Evolutionary conservation across 495 filamentous ascomycete species (phyloP), one percentile per base, ranked within the genome.

Genomic region (Xylaria flabelliformis): DNA sequence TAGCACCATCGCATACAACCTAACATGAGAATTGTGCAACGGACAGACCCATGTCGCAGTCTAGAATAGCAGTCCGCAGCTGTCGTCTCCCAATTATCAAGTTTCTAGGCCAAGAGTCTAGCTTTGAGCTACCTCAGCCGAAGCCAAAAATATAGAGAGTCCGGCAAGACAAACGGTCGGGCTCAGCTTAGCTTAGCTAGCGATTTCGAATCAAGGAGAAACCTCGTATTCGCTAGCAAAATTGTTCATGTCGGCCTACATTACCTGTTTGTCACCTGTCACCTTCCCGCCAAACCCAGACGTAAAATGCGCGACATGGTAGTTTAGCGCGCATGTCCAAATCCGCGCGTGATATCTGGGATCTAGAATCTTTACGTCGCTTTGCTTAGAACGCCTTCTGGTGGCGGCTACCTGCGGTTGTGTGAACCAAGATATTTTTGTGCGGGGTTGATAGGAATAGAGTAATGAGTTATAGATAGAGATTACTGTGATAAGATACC

Each of bases 191-290:
- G 55, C 48, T 29, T 17, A 29, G 65, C 32, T 17, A 42, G 65
- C 32, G 44, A 42, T 5, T 5, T 67, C 65, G 50, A 56, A 53
- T 63, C 21, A 5, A 46, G 41, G 51, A 3, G 8, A 19, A 59
- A 59, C 51, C 53, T 59, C 66, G 66, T 68, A 59, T 68, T 68
- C 66, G 51, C 66, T 59, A 68, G 39, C 53, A 10, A 68, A 24
- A 58, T 24, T 36, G 58, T 32, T 15, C 26, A n/a, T 46, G 51
- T 46, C 34, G 24, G 65, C 4, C 46, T 55, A 42, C n/a, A 51
- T n/a, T 48, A n/a, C 26, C 29, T 36, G 19, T 59, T 15, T 36
- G 55, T 61, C 51, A 41, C 51, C 36, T 58, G 53, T 68, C 51
- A 39, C 36, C 17, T 51, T 32, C 34, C 21, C 56, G 34, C 66